Conservation (phyloP, 805 yeast genomes). For the Cyberlindnera japonica region DNA sequence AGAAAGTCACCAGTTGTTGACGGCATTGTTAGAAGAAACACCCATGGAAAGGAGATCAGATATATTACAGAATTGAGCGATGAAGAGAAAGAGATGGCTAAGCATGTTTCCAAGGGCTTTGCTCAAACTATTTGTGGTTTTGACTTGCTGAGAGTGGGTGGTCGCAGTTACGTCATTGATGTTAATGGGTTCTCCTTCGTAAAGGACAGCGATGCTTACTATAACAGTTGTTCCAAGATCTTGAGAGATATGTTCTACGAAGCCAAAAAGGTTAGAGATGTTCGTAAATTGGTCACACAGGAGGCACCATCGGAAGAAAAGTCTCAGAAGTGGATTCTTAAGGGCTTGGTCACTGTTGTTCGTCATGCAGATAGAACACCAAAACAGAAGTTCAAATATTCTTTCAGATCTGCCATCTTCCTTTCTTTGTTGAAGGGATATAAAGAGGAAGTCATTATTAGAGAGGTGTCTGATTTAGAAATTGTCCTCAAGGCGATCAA, state of each 20-base stretch:
- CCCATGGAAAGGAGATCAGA: conserved; percentile 95
- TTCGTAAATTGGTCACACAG: conserved; percentile 35
- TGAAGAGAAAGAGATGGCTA: conserved; percentile 79
- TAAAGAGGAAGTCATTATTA: conserved; percentile 90
- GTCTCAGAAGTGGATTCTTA: conserved; percentile 90
- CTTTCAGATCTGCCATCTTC: conserved; percentile 84
- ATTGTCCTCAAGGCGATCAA: conserved; percentile 83
- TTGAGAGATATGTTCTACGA: conserved; percentile 69
- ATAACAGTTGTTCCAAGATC: conserved; percentile 77
- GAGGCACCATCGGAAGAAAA: conserved; percentile 35
- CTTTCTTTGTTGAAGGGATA: conserved; percentile 88
- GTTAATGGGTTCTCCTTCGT: conserved; percentile 98
- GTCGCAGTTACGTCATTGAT: conserved; percentile 88
- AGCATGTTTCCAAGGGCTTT: conserved; percentile 67
- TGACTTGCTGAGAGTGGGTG: conserved; percentile 85
- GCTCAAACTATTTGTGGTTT: conserved; percentile 97
- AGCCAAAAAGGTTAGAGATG: conserved; percentile 48
- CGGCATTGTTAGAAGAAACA: conserved; percentile 94
- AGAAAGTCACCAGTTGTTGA: conserved; percentile 99
- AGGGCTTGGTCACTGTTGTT: conserved; percentile 85
- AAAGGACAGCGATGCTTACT: conserved; percentile 83
- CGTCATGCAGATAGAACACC: conserved; percentile 99
- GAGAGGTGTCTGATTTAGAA: conserved; percentile 81
- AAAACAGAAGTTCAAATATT: conserved; percentile 93
- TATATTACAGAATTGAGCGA: conserved; percentile 76